Evolutionary conservation across 176 grass and related monocot species (phyloP).

Genomic region (Thinopyrum elongatum): DNA sequence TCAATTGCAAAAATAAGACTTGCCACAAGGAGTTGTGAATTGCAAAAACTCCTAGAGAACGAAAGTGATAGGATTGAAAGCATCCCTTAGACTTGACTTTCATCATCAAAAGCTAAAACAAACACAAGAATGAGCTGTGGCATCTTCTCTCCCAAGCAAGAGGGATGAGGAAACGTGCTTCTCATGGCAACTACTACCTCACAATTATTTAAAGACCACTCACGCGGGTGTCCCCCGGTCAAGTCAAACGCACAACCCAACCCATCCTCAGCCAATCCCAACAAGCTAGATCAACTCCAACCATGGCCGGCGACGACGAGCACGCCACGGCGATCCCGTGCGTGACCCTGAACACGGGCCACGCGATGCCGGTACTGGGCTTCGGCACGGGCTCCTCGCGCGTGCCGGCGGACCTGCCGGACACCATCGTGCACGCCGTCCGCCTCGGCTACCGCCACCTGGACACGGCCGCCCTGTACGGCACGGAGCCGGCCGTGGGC

Average conservation of each 20-base stretch:
- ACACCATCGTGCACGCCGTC: slow-evolving; percentile 19
- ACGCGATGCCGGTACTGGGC: slow-evolving; percentile 44
- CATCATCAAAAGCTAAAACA: too few species aligned
- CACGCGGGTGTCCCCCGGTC: neutral
- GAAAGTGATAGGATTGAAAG: too few species aligned
- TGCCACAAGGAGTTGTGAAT: too few species aligned
- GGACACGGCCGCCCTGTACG: slow-evolving; percentile 47
- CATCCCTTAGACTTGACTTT: too few species aligned
- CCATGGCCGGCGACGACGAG: neutral
- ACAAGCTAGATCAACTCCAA: neutral
- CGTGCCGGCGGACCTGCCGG: slow-evolving; percentile 20
- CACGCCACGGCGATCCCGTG: neutral
- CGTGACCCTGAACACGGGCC: slow-evolving; percentile 37
- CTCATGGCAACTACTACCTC: too few species aligned
- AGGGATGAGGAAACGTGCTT: too few species aligned
- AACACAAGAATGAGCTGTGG: too few species aligned
- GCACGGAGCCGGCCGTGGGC: slow-evolving; percentile 46
- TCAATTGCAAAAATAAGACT: too few species aligned
- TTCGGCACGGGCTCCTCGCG: slow-evolving; percentile 40
- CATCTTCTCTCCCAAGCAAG: too few species aligned
- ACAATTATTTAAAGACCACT: too few species aligned
- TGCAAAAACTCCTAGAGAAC: too few species aligned
- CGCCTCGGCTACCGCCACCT: slow-evolving; percentile 56
- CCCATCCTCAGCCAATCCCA: neutral
- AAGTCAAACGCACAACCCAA: neutral